Conservation (phyloP, 75 land plant genomes). For the Ceratopteris richardii region DNA sequence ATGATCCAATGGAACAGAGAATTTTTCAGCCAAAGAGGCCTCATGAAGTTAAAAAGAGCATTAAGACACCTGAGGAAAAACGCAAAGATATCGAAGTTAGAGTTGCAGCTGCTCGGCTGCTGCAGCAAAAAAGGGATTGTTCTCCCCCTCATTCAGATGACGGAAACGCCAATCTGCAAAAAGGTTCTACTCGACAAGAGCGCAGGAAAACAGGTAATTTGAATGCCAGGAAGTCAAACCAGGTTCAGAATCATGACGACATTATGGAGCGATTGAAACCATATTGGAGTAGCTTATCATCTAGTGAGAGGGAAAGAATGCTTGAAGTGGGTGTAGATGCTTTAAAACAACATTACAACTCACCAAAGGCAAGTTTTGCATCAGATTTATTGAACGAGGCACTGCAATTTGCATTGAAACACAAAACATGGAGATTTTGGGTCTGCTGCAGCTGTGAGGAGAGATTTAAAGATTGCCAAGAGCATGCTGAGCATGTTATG, state of each 20-base stretch:
- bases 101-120: conserved; percentile 71
- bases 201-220: conserved; percentile 29
- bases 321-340: conserved; percentile 39
- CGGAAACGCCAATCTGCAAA: conserved; percentile 11
- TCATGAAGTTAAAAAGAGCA: conserved; percentile 81
- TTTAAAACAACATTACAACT: conserved; percentile 33
- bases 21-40: conserved; percentile 55
- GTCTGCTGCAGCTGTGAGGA: conserved; percentile 55
- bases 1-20: conserved; percentile 70
- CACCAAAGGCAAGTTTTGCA: conserved; percentile 25
- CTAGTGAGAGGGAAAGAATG: conserved; percentile 29
- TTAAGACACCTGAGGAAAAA: conserved; percentile 73
- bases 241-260: conserved; percentile 28
- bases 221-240: conserved; percentile 20
- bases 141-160: conserved; percentile 9
- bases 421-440: conserved; percentile 74
- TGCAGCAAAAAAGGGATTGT: conserved; percentile 59
- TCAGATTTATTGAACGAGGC: conserved; percentile 42
- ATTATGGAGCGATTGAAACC: conserved; percentile 42
- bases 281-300: conserved; percentile 44
- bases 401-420: conserved; percentile 38
- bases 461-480: conserved; percentile 38
- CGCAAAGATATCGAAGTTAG: conserved; percentile 85
- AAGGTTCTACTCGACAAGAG: conserved; percentile 13
- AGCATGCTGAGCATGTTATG: conserved; percentile 44